Evolutionary conservation across 306 rosid species (phyloP).

Genomic region (Cicer arietinum): DNA sequence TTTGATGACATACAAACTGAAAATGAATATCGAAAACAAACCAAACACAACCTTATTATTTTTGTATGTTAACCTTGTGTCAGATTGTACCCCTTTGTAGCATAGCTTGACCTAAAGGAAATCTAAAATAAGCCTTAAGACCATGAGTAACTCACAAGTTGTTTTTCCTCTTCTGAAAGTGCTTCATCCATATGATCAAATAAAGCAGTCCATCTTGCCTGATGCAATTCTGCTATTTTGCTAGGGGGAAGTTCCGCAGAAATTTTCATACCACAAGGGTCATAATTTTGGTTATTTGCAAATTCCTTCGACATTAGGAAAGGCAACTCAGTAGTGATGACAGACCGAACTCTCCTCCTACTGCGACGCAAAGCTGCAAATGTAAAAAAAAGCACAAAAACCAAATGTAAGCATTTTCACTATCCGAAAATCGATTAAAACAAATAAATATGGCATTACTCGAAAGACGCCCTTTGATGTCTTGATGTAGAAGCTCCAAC

Average conservation of each 20-base stretch:
- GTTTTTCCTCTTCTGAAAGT: slow-evolving; percentile 91
- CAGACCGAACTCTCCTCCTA: slow-evolving; percentile 80
- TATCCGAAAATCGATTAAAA: slow-evolving; percentile 26
- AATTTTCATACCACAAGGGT: slow-evolving; percentile 44
- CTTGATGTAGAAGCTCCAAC: slow-evolving; percentile 90
- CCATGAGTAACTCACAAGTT: slow-evolving; percentile 67
- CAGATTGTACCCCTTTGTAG: slow-evolving; percentile 10
- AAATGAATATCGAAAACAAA: slow-evolving; percentile 24
- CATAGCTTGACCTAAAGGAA: slow-evolving; percentile 12
- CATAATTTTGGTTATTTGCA: slow-evolving; percentile 56
- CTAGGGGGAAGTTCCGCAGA: slow-evolving; percentile 48
- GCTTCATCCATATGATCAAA: slow-evolving; percentile 89
- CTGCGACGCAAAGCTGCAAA: slow-evolving; percentile 83
- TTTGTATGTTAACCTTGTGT: slow-evolving; percentile 6
- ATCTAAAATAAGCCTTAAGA: neutral
- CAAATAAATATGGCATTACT: slow-evolving; percentile 54
- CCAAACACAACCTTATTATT: slow-evolving; percentile 3
- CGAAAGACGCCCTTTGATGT: slow-evolving; percentile 85
- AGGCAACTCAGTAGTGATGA: slow-evolving; percentile 81
- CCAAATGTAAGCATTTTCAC: slow-evolving; percentile 24
- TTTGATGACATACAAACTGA: neutral
- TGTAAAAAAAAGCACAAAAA: slow-evolving; percentile 39
- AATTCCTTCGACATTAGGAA: slow-evolving; percentile 80
- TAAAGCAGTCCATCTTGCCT: slow-evolving; percentile 73
- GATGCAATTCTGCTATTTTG: slow-evolving; percentile 75